Conservation (phyloP, 495 filamentous ascomycete species). For the Clavariopsis aquatica region DNA sequence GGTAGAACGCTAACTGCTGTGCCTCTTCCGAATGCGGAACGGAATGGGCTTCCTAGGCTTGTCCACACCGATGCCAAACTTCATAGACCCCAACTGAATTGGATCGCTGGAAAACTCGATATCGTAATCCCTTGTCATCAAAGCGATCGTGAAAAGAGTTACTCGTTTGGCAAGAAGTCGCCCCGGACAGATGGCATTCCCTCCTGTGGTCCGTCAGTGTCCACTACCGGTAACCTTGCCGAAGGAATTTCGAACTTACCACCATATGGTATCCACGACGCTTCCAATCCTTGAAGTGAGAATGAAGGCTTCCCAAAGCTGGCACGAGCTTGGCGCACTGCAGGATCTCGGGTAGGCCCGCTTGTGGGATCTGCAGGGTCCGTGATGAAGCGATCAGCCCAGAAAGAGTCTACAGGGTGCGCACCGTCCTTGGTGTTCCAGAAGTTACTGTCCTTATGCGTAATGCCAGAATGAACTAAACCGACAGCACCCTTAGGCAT, state of each 20-base stretch:
- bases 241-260: neutral
- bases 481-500: conserved; percentile 11
- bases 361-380: conserved; percentile 43
- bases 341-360: conserved; percentile 35
- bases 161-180: conserved; percentile 17
- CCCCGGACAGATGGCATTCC: conserved; percentile 14
- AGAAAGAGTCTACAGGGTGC: conserved; percentile 45
- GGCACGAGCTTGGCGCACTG: neutral
- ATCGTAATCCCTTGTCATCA: conserved; percentile 11
- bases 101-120: conserved; percentile 9
- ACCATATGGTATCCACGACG: conserved; percentile 22
- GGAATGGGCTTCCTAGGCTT: neutral
- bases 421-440: conserved; percentile 31
- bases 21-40: conserved; percentile 9
- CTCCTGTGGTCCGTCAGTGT: conserved; percentile 10
- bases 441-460: conserved; percentile 30
- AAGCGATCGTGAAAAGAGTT: neutral
- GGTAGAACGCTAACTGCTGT: neutral
- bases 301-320: neutral
- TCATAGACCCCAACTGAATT: conserved; percentile 1
- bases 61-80: conserved; percentile 4
- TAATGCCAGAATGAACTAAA: conserved; percentile 14
- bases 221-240: no score
- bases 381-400: conserved; percentile 49
- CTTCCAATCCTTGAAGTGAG: conserved; percentile 12